phyloP scores from a whole-genome alignment of 2,329 filamentous ascomycete species.

The Trichoderma asperellum region DNA sequence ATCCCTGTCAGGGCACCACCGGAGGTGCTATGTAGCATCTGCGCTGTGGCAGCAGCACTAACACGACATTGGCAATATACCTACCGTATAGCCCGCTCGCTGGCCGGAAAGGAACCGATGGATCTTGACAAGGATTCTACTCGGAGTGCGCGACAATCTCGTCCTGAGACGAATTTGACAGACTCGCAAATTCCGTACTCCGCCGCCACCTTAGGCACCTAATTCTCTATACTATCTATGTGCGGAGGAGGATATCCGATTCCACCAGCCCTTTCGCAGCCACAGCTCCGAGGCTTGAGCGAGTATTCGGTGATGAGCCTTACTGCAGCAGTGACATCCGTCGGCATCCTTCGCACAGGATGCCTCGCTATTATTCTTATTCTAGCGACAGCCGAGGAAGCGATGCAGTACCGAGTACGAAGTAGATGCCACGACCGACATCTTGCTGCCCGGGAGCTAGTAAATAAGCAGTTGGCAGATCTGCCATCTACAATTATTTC shows the following conservation, averaged over 20 bases:
- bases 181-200: not conserved
- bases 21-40: not conserved
- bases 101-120: not conserved
- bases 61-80: not conserved
- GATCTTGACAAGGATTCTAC: not conserved
- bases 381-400: not conserved
- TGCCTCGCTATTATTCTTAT: not conserved
- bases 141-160: not conserved
- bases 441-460: not conserved
- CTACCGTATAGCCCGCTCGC: not conserved
- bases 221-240: not conserved
- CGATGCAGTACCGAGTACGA: not conserved
- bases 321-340: not conserved
- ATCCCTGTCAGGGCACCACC: not conserved
- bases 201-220: not conserved
- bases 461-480: constrained; percentile 1
- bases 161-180: not conserved
- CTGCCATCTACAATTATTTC: constrained; percentile 2
- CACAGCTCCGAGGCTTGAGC: not conserved
- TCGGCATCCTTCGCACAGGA: not conserved
- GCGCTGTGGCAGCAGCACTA: not conserved
- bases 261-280: not conserved
- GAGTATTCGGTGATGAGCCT: not conserved
- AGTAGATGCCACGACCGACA: not conserved
- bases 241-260: not conserved